These are phyloP conservation scores for Thraustochytrium sp. DNA, from an alignment of 352 stramenopile species.

Conservation along the genomic window DNA sequence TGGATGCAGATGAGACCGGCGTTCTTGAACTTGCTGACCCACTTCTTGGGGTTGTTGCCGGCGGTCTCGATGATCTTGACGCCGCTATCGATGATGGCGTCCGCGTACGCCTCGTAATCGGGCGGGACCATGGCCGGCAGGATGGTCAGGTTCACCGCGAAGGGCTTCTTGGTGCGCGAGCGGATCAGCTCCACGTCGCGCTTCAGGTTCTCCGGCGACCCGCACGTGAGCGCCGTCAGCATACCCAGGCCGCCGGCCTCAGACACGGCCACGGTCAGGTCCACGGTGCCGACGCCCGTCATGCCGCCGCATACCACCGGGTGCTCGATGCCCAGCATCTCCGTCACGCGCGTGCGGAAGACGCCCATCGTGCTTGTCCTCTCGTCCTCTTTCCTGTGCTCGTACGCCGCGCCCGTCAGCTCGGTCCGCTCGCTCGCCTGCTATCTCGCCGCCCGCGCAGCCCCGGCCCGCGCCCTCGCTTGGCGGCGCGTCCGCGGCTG, in stretches of 20 bases:
- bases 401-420: too few relatives aligned
- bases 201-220: constrained; percentile 47
- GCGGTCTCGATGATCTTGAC: constrained; percentile 55
- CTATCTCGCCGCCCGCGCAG: too few relatives aligned
- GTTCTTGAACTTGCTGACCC: constrained; percentile 51
- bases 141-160: constrained; percentile 56
- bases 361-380: not conserved
- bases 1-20: constrained; percentile 53
- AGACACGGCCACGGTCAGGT: constrained; percentile 51
- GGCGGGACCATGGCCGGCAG: constrained; percentile 50
- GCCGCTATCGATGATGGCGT: constrained; percentile 53
- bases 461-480: too few relatives aligned
- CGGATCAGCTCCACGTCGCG: constrained; percentile 48
- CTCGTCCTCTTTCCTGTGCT: not conserved
- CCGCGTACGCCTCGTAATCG: constrained; percentile 51
- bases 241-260: constrained; percentile 43
- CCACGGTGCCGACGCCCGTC: constrained; percentile 51
- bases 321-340: constrained; percentile 51
- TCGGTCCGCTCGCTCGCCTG: too few relatives aligned
- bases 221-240: constrained; percentile 46
- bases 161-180: constrained; percentile 50
- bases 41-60: constrained; percentile 51
- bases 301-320: constrained; percentile 55
- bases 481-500: too few relatives aligned
- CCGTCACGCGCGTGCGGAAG: constrained; percentile 25